phyloP scores from a whole-genome alignment of 2,329 filamentous ascomycete genomes.

The Penicillium rolfsii region DNA sequence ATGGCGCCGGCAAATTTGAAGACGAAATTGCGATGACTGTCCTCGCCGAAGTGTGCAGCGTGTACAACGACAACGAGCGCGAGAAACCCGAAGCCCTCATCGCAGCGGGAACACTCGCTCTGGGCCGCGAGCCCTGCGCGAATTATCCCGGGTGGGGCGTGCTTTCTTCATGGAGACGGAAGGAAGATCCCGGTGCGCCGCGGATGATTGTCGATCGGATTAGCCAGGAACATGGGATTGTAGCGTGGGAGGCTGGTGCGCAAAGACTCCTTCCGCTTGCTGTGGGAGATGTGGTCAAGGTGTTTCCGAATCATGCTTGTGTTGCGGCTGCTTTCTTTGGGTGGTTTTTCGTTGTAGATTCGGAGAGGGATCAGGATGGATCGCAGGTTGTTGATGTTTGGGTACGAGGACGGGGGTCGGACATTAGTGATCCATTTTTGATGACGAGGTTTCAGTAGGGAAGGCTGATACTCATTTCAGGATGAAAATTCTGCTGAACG shows the following conservation, averaged over 20 bases:
- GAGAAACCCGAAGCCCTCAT: slow-evolving; percentile 66
- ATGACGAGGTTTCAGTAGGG: slow-evolving; percentile 10
- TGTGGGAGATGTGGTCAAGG: slow-evolving; percentile 68
- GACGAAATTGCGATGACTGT: slow-evolving; percentile 68
- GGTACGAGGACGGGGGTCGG: slow-evolving; percentile 51
- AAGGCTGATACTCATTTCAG: too few species aligned
- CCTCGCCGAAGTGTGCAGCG: slow-evolving; percentile 70
- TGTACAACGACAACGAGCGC: slow-evolving; percentile 64
- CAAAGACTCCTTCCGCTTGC: slow-evolving; percentile 50
- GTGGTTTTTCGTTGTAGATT: slow-evolving; percentile 76
- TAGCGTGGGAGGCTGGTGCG: slow-evolving; percentile 61
- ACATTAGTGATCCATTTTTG: slow-evolving; percentile 21
- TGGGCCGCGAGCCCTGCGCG: slow-evolving; percentile 73
- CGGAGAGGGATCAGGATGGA: slow-evolving; percentile 55
- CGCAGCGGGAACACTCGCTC: slow-evolving; percentile 68
- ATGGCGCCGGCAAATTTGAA: slow-evolving; percentile 38
- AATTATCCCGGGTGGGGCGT: slow-evolving; percentile 74
- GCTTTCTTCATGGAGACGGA: slow-evolving; percentile 61
- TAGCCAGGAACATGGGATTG: slow-evolving; percentile 77
- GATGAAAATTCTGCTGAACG: too few species aligned
- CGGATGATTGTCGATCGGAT: slow-evolving; percentile 72
- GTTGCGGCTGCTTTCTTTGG: slow-evolving; percentile 72
- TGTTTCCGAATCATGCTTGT: slow-evolving; percentile 83
- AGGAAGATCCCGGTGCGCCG: slow-evolving; percentile 42
- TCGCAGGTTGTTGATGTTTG: slow-evolving; percentile 75